phyloP scores from a whole-genome alignment of 208 protist genomes.

The Entamoeba invadens region DNA sequence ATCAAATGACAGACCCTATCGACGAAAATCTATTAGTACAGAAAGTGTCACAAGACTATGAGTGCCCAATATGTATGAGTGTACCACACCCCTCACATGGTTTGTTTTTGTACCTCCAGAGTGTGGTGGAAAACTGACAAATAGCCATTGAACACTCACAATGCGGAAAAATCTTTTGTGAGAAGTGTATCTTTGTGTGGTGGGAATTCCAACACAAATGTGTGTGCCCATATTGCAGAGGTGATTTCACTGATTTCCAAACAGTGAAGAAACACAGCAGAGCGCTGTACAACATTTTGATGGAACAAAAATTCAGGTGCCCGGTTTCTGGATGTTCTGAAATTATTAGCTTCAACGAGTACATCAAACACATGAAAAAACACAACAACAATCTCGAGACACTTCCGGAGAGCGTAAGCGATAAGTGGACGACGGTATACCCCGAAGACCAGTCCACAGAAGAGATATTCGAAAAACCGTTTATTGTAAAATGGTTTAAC shows the following conservation, averaged over 20 bases:
- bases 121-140: not conserved
- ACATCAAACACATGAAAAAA: not conserved
- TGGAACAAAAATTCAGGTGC: not conserved
- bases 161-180: not conserved
- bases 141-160: not conserved
- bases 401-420: not conserved
- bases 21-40: too few species aligned
- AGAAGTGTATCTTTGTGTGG: not conserved
- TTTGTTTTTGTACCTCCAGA: too few species aligned
- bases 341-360: not conserved
- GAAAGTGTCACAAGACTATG: too few species aligned
- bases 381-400: not conserved
- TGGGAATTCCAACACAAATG: not conserved
- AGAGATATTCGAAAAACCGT: not conserved
- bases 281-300: not conserved
- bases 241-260: not conserved
- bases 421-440: not conserved
- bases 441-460: not conserved
- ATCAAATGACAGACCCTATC: too few species aligned
- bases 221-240: not conserved
- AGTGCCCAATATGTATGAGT: too few species aligned
- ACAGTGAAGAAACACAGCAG: not conserved
- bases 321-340: not conserved
- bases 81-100: too few species aligned
- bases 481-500: not conserved